Base-by-base conservation (phyloP, 345 rosid species). In the Eucalyptus regnans region DNA sequence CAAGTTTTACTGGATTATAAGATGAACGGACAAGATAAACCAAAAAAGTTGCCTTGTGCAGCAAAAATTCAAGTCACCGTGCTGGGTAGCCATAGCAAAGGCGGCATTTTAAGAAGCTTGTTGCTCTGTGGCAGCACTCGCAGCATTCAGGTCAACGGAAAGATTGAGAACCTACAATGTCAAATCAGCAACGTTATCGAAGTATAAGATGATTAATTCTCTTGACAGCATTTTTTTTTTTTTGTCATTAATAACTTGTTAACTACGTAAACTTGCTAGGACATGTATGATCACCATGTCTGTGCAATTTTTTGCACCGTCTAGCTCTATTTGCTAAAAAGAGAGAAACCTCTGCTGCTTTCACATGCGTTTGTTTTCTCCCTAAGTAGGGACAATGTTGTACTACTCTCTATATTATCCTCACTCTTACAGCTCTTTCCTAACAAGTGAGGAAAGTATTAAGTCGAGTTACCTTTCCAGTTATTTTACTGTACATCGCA, bases 101-200 rank as follows among this genome's bases (percentile, higher is more conserved):
- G 84, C 27, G 3, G 84, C 84, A 41, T 76, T 76, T 76, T 3
- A 76, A 76, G 84, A 20, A 76, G 79, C 86, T 88, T 88, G 86
- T 87, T 88, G 88, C 12, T 91, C 94, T 43, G 90, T 89, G 86
- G 95, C 89, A 50, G 95, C 99, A 91, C 95, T 97, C 86, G 97
- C 98, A 91, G 96, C 97, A 92, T 94, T 96, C 90, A 96, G 92
- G 91, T 97, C 97, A 91, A 96, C 96, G 13, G 98, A 93, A 81
- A 96, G 94, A 92, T 95, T 97, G 86, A 95, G 94, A 87, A 90
- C 91, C 97, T 97, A 93, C 60, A 89, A 13, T 89, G 91, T 51
- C 80, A 89, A 91, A 76, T 20, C 15, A 11, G 48, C 48, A 37
- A 20, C 14, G 3, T 76, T 37, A 87, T 23, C 62, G 43, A 33